phyloP scores from a whole-genome alignment of 1,139 yeast genomes.

The Kazachstania sp. region DNA sequence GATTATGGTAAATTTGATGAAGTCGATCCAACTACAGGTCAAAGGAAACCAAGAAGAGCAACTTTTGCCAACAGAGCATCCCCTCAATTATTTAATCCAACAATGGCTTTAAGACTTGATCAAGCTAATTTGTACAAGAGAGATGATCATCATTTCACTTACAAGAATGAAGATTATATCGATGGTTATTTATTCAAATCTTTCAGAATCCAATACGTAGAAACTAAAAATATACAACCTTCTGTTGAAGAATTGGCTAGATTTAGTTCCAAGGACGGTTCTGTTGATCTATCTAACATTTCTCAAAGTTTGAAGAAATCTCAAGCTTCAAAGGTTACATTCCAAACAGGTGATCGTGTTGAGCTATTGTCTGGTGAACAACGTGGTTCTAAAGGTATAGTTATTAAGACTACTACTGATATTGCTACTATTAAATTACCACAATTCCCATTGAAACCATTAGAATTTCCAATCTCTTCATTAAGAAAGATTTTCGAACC shows the following conservation, averaged over 20 bases:
- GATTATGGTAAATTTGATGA: conserved; percentile 73
- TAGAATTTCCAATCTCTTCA: conserved; percentile 71
- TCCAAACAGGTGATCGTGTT: conserved; percentile 92
- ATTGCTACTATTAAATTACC: conserved; percentile 38
- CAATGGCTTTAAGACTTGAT: conserved; percentile 58
- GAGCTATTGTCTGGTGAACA: conserved; percentile 92
- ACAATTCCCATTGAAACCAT: conserved; percentile 39
- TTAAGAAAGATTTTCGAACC: conserved; percentile 77
- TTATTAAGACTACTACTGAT: conserved; percentile 44
- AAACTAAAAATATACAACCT: conserved; percentile 80
- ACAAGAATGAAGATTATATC: conserved; percentile 78
- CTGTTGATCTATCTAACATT: conserved; percentile 74
- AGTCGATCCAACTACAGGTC: conserved; percentile 43
- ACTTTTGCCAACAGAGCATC: conserved; percentile 62
- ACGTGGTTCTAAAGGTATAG: conserved; percentile 78
- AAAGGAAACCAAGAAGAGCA: conserved; percentile 42
- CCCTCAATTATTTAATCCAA: conserved; percentile 74
- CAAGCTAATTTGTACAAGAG: conserved; percentile 55
- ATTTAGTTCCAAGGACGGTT: conserved; percentile 66
- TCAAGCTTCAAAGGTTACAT: conserved; percentile 46
- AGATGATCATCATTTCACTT: conserved; percentile 65
- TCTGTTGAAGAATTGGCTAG: conserved; percentile 79
- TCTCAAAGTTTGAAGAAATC: conserved; percentile 74
- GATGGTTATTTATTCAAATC: conserved; percentile 86
- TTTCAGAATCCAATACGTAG: conserved; percentile 72